Percentiles rank a stretch among this genome's conserved stretches.
Conservation (phyloP, 192 early-diverging fungal genomes). For the Gaertneriomyces sp. region DNA sequence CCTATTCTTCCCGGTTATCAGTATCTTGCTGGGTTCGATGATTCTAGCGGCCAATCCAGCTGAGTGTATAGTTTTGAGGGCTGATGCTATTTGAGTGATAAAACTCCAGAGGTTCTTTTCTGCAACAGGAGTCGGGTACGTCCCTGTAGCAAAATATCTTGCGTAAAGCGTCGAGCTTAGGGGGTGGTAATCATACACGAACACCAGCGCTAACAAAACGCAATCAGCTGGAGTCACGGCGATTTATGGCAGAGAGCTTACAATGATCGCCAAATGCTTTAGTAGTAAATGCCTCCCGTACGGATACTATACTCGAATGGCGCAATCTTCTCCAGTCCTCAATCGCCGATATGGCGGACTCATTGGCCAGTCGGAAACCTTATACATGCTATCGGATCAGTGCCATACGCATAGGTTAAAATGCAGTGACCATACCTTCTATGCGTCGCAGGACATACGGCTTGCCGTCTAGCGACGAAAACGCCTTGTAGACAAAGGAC, state of each 20-base stretch:
- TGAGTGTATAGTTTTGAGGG: conserved; percentile 77
- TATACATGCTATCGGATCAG: not conserved
- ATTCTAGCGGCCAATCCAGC: conserved; percentile 74
- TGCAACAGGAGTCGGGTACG: conserved; percentile 34
- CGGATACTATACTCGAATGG: conserved; percentile 79
- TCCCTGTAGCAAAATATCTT: conserved; percentile 57
- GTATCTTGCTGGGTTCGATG: conserved; percentile 78
- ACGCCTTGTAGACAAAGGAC: conserved; percentile 80
- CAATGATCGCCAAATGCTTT: conserved; percentile 92
- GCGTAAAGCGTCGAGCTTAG: conserved; percentile 66
- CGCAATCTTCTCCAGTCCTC: conserved; percentile 82
- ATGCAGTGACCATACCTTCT: conserved; percentile 47
- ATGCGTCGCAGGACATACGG: conserved; percentile 83
- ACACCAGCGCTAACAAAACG: conserved; percentile 67
- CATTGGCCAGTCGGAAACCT: conserved; percentile 71
- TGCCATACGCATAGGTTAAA: not conserved
- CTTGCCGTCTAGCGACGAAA: conserved; percentile 77
- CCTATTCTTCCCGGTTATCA: conserved; percentile 82
- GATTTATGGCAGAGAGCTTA: conserved; percentile 30
- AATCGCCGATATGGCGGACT: conserved; percentile 74
- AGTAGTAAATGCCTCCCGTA: conserved; percentile 93
- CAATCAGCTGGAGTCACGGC: too few species aligned
- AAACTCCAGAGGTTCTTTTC: conserved; percentile 79
- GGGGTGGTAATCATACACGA: conserved; percentile 95
- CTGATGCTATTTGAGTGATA: conserved; percentile 71